Evolutionary conservation across 768 basidiomycete species (phyloP), one percentile per base, ranked within the genome.

Genomic region (Xerocomellus intermedius): DNA sequence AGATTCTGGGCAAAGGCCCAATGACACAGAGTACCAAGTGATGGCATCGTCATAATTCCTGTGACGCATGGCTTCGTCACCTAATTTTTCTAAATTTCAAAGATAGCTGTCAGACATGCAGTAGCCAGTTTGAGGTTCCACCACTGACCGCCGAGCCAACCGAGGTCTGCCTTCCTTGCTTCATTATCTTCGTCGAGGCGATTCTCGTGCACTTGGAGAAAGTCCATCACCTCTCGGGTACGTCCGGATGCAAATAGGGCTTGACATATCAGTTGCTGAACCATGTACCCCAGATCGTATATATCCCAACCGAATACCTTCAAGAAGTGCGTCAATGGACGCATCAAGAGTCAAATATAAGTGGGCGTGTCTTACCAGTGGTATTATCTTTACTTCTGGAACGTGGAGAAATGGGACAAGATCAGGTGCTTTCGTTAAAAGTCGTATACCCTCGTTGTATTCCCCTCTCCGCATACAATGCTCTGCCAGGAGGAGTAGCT

Each of bases 251-350:
- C 22, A 16, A 54, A 55, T 32, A 59, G 17, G 21, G 49, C 52
- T 42, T 36, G 54, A 39, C 35, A 63, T 30, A 35, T 55, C 4
- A 56, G 49, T 41, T 42, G 9, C 16, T 63, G 61, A 38, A 35
- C 32, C 52, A 38, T 48, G 44, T 12, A 57, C 22, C 19, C 36
- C 21, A 64, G 41, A 10, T 35, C 37, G 22, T 30, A 16, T 8
- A 60, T 12, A 22, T 51, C 41, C 55, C 55, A 64, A 24, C 42
- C 51, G 9, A 64, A 60, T 16, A 64, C 32, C 63, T 64, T 45
- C 7, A 28, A 12, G 35, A n/a, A 26, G 16, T 7, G 5, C 6
- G 32, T 64, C 21, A 60, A 19, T 35, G 8, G 1, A 36, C 19
- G n/a, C 2, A 13, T 2, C 16, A 43, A 44, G 41, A 14, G 17